Evolutionary conservation across 2,329 filamentous ascomycete species (phyloP), one percentile per base, ranked within the genome.

Genomic region (Neonectria faginata): DNA sequence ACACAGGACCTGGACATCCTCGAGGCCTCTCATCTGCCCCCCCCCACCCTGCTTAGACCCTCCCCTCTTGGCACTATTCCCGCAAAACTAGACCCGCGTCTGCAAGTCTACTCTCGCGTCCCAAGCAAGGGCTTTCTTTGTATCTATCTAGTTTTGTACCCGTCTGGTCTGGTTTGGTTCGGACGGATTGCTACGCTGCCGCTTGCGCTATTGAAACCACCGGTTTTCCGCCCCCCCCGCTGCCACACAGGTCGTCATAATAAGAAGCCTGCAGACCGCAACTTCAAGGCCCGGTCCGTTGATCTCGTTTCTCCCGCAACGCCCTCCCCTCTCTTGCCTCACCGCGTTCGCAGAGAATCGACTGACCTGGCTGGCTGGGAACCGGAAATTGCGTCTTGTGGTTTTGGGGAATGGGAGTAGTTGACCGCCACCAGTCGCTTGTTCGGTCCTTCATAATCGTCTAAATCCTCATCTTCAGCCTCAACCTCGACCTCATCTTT

Each of bases 221-320:
- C 42, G 41, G 16, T 12, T 25, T 25, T 25, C 25, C 25, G 36
- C 51, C 25, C 25, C 33, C n/a, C 51, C 55, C 51, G 51, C 60
- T 47, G 31, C 25, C 25, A 25, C 51, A 47, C 41, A 44, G 58
- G 39, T 39, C 54, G 48, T 61, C 57, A 50, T 61, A 57, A 57
- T 65, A 58, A 65, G 47, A 48, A 54, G 54, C 62, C 58, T 70
- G 71, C 72, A 74, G 72, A 74, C 72, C 72, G 72, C 72, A 74
- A 74, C 72, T 69, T 74, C 57, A 54, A 47, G 45, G 52, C 57
- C 67, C 42, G 57, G 64, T 56, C 44, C 55, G 59, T 42, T 48
- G 51, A 44, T 45, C 53, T 53, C 61, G 67, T 68, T 65, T 67
- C 66, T 72, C 62, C 67, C 62, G 59, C 63, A 64, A 62, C 65